Evolutionary conservation across 2,329 filamentous ascomycete species (phyloP).

Genomic region (Phoma sp.): DNA sequence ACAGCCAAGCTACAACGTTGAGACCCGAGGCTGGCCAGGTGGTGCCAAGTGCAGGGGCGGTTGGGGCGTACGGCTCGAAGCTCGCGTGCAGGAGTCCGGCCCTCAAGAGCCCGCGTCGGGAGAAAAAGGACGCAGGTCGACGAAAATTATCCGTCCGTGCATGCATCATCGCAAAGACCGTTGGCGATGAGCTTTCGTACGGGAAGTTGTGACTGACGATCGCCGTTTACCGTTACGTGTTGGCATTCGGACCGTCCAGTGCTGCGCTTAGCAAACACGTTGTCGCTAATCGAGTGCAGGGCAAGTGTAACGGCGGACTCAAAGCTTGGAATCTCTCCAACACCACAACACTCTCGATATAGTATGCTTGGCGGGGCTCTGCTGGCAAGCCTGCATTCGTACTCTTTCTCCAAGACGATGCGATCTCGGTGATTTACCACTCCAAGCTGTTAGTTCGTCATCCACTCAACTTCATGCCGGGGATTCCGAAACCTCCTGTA

Average conservation of each 20-base stretch:
- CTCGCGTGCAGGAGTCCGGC: constrained; percentile 12
- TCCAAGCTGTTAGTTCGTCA: constrained; percentile 8
- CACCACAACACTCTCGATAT: background rate
- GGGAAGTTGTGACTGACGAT: constrained; percentile 4
- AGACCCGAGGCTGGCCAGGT: background rate
- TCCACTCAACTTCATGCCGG: constrained; percentile 18
- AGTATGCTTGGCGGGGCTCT: constrained; percentile 5
- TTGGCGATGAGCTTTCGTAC: background rate
- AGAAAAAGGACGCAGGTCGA: constrained; percentile 1
- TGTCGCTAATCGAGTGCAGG: background rate
- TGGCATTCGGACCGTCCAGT: constrained; percentile 1
- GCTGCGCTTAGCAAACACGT: background rate
- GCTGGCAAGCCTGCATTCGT: background rate
- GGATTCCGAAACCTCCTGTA: background rate
- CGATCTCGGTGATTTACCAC: constrained; percentile 10
- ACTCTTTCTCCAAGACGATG: background rate
- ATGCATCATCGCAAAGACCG: constrained; percentile 8
- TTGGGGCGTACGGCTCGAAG: constrained; percentile 10
- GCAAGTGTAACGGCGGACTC: constrained; percentile 4
- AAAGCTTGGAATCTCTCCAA: background rate
- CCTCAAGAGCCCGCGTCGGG: background rate
- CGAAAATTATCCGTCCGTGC: constrained; percentile 11
- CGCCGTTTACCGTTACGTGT: constrained; percentile 1
- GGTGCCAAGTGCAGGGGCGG: constrained; percentile 11
- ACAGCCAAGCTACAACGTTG: constrained; percentile 7